Percentiles rank a stretch among this genome's conserved stretches.
These are phyloP conservation scores for Penicillium nucicola DNA, from an alignment of 495 filamentous ascomycete species.

Conservation along the genomic window DNA sequence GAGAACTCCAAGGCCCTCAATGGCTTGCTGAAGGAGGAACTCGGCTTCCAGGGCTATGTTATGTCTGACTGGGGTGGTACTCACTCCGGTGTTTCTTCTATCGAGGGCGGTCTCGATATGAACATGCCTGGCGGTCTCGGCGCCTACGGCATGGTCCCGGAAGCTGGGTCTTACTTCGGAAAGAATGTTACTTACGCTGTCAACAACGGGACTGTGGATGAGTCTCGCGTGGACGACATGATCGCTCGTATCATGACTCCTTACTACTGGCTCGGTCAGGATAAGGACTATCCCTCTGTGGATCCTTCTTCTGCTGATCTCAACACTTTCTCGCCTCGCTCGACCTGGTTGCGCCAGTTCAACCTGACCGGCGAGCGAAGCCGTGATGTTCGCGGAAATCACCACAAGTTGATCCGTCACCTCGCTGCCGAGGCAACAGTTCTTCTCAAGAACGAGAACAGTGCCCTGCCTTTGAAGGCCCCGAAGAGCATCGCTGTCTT, in stretches of 20 bases:
- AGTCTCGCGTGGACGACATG: conserved; percentile 53
- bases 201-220: conserved; percentile 53
- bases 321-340: conserved; percentile 68
- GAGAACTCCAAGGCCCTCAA: conserved; percentile 61
- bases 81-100: conserved; percentile 52
- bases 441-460: conserved; percentile 58
- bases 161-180: conserved; percentile 44
- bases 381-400: conserved; percentile 51
- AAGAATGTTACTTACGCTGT: conserved; percentile 51
- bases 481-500: conserved; percentile 54
- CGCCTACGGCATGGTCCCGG: conserved; percentile 11
- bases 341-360: conserved; percentile 54
- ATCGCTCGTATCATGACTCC: conserved; percentile 51
- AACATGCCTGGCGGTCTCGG: conserved; percentile 48
- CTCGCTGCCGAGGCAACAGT: conserved; percentile 58
- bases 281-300: conserved; percentile 41
- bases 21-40: conserved; percentile 60
- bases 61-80: conserved; percentile 63
- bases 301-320: conserved; percentile 47
- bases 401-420: conserved; percentile 50
- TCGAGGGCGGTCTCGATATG: conserved; percentile 60
- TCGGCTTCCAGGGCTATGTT: conserved; percentile 66
- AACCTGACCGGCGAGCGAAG: conserved; percentile 48
- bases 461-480: conserved; percentile 49
- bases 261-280: conserved; percentile 53